Conservation (phyloP, 23 red algal genomes). For the Chondrus crispus region DNA sequence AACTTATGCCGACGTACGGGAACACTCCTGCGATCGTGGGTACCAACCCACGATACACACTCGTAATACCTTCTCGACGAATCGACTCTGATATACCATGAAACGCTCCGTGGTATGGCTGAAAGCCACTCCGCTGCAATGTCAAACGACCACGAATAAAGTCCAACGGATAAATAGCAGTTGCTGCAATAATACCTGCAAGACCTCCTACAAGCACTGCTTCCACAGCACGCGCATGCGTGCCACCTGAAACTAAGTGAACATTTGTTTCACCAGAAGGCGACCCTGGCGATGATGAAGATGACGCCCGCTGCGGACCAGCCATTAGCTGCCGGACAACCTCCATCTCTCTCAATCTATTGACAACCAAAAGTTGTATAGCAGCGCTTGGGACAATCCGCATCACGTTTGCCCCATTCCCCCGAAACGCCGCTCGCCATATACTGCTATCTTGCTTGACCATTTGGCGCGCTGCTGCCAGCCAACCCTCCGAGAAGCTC, state of each 20-base stretch:
- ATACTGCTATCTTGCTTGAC: constrained; percentile 54
- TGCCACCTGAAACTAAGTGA: not conserved
- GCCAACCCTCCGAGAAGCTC: constrained; percentile 24
- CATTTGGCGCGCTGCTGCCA: constrained; percentile 66
- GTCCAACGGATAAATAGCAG: constrained; percentile 77
- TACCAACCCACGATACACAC: constrained; percentile 76
- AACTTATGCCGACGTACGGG: constrained; percentile 85
- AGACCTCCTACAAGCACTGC: constrained; percentile 60
- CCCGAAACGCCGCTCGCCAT: constrained; percentile 64
- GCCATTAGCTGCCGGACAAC: constrained; percentile 21
- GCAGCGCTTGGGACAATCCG: constrained; percentile 84
- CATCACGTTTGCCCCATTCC: constrained; percentile 91
- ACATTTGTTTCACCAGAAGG: not conserved
- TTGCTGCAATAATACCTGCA: constrained; percentile 66
- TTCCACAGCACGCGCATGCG: not conserved
- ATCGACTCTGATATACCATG: constrained; percentile 61
- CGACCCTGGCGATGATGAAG: not conserved
- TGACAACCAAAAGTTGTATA: constrained; percentile 76
- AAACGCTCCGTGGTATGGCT: constrained; percentile 70
- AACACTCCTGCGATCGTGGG: constrained; percentile 79
- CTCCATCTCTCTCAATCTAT: constrained; percentile 2
- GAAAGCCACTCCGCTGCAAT: constrained; percentile 63
- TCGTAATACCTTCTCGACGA: constrained; percentile 46
- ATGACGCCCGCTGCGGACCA: not conserved
- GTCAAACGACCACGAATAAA: constrained; percentile 75